Evolutionary conservation across 331 rosid genomes (phyloP).

Genomic region (Acacia concinna): DNA sequence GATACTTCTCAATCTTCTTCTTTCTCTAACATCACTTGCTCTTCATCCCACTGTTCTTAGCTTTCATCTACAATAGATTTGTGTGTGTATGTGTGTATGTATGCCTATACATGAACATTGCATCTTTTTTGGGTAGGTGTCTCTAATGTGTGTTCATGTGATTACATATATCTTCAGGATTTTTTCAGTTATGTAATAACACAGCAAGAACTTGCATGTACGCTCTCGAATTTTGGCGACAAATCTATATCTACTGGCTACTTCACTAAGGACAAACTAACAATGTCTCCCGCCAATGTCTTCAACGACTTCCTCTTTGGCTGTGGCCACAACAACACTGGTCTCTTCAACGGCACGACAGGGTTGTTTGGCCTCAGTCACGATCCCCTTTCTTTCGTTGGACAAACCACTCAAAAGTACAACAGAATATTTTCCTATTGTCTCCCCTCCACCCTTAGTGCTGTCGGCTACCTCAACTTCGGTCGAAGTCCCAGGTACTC

Average conservation of each 20-base stretch:
- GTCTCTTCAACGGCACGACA: conserved; percentile 45
- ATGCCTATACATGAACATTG: too few relatives aligned
- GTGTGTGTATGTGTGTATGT: too few relatives aligned
- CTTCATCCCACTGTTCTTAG: conserved; percentile 37
- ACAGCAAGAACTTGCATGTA: not conserved
- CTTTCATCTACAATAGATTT: conserved; percentile 65
- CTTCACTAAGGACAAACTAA: conserved; percentile 50
- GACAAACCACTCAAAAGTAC: conserved; percentile 62
- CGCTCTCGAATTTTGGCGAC: conserved; percentile 49
- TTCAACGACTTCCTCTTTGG: conserved; percentile 52
- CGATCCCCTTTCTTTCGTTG: conserved; percentile 53
- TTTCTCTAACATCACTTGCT: conserved; percentile 49
- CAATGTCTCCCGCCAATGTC: conserved; percentile 29
- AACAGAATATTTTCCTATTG: conserved; percentile 67
- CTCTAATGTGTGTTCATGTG: too few relatives aligned
- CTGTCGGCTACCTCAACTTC: conserved; percentile 51
- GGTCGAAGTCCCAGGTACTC: conserved; percentile 34
- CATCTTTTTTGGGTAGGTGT: too few relatives aligned
- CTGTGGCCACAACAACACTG: conserved; percentile 65
- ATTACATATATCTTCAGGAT: not conserved
- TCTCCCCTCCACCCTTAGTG: conserved; percentile 57
- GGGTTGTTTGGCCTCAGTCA: conserved; percentile 75
- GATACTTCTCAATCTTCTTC: conserved; percentile 52
- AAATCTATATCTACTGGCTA: conserved; percentile 57
- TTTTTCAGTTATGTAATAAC: not conserved